Percentiles rank a stretch among this genome's conserved stretches.
Evolutionary conservation across 1,284 basidiomycete genomes (phyloP).

Genomic region (Entoloma clypeatum): DNA sequence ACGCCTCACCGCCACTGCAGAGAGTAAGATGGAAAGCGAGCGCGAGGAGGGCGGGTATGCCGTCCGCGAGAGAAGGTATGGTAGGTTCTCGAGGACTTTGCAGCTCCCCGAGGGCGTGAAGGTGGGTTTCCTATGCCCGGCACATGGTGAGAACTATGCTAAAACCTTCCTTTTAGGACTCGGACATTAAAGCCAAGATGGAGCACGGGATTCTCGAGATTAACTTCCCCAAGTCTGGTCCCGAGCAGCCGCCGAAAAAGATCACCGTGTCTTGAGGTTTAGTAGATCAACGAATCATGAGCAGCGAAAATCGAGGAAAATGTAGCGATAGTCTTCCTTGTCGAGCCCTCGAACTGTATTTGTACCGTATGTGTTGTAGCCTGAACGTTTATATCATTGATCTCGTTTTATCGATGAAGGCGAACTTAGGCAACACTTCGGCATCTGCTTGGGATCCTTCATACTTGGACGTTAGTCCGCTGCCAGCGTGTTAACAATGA

Average conservation of each 20-base stretch:
- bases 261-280: slow-evolving; percentile 18
- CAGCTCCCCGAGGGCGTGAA: slow-evolving; percentile 44
- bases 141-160: neutral
- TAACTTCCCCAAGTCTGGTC: slow-evolving; percentile 20
- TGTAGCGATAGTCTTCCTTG: neutral
- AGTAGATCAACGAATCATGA: neutral
- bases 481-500: no score
- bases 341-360: no score
- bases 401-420: no score
- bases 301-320: neutral
- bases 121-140: slow-evolving; percentile 25
- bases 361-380: no score
- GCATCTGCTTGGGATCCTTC: no score
- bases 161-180: slow-evolving; percentile 14
- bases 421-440: no score
- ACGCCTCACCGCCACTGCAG: slow-evolving; percentile 43
- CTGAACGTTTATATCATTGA: no score
- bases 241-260: slow-evolving; percentile 19
- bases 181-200: slow-evolving; percentile 23
- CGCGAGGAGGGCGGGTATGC: slow-evolving; percentile 40
- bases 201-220: slow-evolving; percentile 20
- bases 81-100: slow-evolving; percentile 43
- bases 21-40: slow-evolving; percentile 30
- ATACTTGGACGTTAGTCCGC: no score
- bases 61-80: slow-evolving; percentile 44